Base-by-base conservation (phyloP, 2,329 filamentous ascomycete species). In the Diaporthe sp. region DNA sequence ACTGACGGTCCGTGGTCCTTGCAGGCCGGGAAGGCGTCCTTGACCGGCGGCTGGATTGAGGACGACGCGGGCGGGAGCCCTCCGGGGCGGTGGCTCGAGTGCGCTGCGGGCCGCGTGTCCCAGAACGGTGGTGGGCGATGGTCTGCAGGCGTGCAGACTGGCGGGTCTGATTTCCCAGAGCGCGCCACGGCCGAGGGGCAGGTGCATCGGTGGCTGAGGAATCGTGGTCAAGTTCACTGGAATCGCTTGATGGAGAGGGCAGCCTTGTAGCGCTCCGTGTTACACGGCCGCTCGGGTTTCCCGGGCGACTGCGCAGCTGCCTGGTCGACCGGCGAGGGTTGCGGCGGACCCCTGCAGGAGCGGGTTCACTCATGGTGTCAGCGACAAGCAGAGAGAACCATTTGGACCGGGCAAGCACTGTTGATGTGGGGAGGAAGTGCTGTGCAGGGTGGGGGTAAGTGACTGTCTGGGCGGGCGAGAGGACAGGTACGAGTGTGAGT, bases 301-400 rank as follows among this genome's bases (percentile, higher is more conserved):
- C 25, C 55, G 55, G 65, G 63, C 70, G 73, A 50, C 63, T 73
- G 37, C 70, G 55, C 9, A 71, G 39, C n/a, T 47, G 55, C 32
- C 58, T 58, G 65, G 73, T 63, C 56, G 47, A 68, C 65, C 73
- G 73, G 65, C 73, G 73, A 58, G 73, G 73, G 58, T 75, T 73
- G 39, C 73, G 73, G 55, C 73, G 73, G 50, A 75, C 70, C 73
- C 73, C 73, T 73, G 70, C 70, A 75, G 58, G 42, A 39, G 19
- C 70, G 59, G 73, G 25, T 73, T 73, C 71, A 70, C 51, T 75
- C 73, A 75, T 75, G 53, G 56, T 70, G 71, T 73, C 70, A 72
- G 51, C 56, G 63, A 59, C 39, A 66, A 65, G 47, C 25, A 32
- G 27, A 39, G 27, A 51, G 35, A 53, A 71, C 13, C 63, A 68